These are phyloP conservation scores for Nemophila menziesii DNA, from an alignment of 257 asterid genomes.

Conservation along the genomic window DNA sequence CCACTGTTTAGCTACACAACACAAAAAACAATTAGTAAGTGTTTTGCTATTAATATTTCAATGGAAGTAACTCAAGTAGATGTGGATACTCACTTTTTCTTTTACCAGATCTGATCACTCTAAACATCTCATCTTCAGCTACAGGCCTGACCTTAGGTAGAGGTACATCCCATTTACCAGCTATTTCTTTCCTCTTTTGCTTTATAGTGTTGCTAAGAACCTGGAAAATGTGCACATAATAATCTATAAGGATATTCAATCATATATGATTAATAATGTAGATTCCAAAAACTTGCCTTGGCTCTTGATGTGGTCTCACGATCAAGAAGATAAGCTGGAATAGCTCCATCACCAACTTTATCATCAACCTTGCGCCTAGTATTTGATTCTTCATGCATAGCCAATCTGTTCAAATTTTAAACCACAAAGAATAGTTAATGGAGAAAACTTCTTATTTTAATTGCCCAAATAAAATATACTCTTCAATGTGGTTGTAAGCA, in stretches of 20 bases:
- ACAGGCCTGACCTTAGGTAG: constrained; percentile 96
- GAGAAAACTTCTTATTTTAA: no score
- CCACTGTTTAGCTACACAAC: constrained; percentile 88
- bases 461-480: no score
- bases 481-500: no score
- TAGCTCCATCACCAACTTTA: constrained; percentile 74
- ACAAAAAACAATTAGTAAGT: constrained; percentile 6
- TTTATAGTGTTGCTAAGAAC: constrained; percentile 87
- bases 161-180: constrained; percentile 99
- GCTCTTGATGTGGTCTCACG: constrained; percentile 91
- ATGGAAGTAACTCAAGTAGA: no score
- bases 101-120: constrained; percentile 89
- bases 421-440: neutral
- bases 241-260: neutral
- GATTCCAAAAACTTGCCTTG: constrained; percentile 34
- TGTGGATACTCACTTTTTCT: constrained; percentile 65
- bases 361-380: constrained; percentile 83
- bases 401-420: constrained; percentile 34
- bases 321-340: constrained; percentile 94
- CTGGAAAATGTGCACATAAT: constrained; percentile 23
- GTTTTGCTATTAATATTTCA: no score
- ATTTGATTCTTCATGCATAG: constrained; percentile 85
- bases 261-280: neutral
- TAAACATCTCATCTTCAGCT: constrained; percentile 98
- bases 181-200: constrained; percentile 95